Evolutionary conservation across 768 basidiomycete species (phyloP).

Genomic region (Auricularia auricula-judae): DNA sequence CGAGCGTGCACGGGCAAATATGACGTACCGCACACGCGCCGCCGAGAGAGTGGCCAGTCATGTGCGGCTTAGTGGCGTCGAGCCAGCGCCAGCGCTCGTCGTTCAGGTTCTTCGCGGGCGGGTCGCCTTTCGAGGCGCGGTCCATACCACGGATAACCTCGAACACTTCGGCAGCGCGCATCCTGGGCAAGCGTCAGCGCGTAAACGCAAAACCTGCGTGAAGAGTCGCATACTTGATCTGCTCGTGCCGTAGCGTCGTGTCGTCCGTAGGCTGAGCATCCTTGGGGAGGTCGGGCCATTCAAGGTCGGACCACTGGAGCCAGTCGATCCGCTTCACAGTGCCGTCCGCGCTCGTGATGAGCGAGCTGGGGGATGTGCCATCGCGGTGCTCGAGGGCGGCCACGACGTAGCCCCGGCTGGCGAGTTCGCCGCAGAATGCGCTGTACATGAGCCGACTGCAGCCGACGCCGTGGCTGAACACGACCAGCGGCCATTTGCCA

Average conservation of each 20-base stretch:
- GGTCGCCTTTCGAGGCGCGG: not conserved
- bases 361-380: conserved; percentile 29
- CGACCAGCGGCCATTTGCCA: conserved; percentile 25
- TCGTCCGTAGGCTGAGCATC: conserved; percentile 20
- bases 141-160: conserved; percentile 12
- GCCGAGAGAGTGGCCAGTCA: conserved; percentile 24
- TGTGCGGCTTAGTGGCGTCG: conserved; percentile 14
- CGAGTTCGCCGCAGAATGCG: conserved; percentile 33
- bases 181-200: conserved; percentile 21
- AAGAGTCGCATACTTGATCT: conserved; percentile 17
- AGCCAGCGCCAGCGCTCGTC: conserved; percentile 11
- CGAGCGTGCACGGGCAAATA: not conserved
- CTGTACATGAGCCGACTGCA: conserved; percentile 31
- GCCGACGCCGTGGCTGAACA: conserved; percentile 37
- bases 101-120: not conserved
- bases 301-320: conserved; percentile 20
- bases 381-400: conserved; percentile 37
- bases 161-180: conserved; percentile 19
- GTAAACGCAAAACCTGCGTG: not conserved
- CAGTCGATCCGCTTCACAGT: conserved; percentile 21
- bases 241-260: conserved; percentile 18
- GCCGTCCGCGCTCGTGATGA: conserved; percentile 13
- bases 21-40: conserved; percentile 19
- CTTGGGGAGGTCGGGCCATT: conserved; percentile 22
- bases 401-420: conserved; percentile 34